phyloP scores from a whole-genome alignment of 2,329 filamentous ascomycete genomes.

The Cryphonectria parasitica region DNA sequence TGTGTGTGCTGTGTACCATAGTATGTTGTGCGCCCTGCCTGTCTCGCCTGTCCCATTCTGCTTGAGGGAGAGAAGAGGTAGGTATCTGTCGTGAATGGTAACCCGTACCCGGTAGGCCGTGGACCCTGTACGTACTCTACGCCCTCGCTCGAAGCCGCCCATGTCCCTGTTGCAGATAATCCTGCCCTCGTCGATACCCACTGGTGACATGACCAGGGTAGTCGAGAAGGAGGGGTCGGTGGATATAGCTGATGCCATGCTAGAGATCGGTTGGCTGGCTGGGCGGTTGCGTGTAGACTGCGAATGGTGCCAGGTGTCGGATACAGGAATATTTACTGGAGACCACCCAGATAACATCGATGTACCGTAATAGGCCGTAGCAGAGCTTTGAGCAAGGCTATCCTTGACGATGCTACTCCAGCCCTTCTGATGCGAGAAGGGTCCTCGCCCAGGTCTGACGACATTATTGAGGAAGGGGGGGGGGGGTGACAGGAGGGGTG shows the following conservation, averaged over 20 bases:
- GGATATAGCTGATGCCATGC: slow-evolving; percentile 2
- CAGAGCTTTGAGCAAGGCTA: slow-evolving; percentile 10
- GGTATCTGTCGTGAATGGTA: slow-evolving; percentile 7
- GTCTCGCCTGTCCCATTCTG: slow-evolving; percentile 30
- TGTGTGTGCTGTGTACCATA: slow-evolving; percentile 1
- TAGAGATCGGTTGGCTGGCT: background rate
- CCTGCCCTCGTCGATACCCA: slow-evolving; percentile 5
- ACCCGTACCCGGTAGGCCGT: background rate
- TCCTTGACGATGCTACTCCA: slow-evolving; percentile 9
- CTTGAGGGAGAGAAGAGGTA: slow-evolving; percentile 21
- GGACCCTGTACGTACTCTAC: background rate
- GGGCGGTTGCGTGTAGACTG: background rate
- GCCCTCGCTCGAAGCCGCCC: background rate
- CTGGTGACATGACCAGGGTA: background rate
- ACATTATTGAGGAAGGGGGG: slow-evolving; percentile 4
- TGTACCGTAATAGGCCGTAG: background rate
- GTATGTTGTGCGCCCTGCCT: background rate
- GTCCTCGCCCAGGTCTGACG: slow-evolving; percentile 23
- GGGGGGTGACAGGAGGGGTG: background rate
- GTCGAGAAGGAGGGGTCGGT: slow-evolving; percentile 5
- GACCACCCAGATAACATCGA: background rate
- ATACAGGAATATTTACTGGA: slow-evolving; percentile 3
- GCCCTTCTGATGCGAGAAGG: slow-evolving; percentile 22
- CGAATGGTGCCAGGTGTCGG: background rate
- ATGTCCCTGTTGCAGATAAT: slow-evolving; percentile 5